A percentile compares a stretch with the other conserved stretches of the same genome.
Conservation (phyloP, 2,329 filamentous ascomycete species). For the Bipolaris sorokiniana region DNA sequence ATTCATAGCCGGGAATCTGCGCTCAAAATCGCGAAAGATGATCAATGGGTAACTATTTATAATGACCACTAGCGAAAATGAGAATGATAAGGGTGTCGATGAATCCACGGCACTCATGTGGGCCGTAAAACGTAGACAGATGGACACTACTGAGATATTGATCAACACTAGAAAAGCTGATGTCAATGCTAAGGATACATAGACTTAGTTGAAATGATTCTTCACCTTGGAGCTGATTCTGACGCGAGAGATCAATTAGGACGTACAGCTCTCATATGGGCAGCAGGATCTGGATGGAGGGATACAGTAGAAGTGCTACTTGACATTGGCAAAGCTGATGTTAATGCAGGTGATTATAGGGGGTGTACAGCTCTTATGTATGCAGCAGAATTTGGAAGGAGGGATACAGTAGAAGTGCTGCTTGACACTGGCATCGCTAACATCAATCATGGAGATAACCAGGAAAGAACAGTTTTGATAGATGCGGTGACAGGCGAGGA, state of each 20-base stretch:
- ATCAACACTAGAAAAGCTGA: background rate
- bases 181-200: background rate
- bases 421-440: too few species aligned
- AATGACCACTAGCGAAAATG: background rate
- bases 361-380: background rate
- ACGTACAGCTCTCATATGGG: slow-evolving; percentile 3
- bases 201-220: background rate
- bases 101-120: background rate
- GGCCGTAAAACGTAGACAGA: background rate
- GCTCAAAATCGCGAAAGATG: background rate
- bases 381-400: too few species aligned
- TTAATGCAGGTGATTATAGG: background rate
- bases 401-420: too few species aligned
- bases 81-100: too few species aligned
- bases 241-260: background rate
- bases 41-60: background rate
- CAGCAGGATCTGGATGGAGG: background rate
- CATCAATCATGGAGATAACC: too few species aligned
- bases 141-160: background rate
- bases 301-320: slow-evolving; percentile 9
- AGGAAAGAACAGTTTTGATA: too few species aligned
- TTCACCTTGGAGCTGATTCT: background rate
- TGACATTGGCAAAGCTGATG: slow-evolving; percentile 5
- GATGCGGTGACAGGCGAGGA: too few species aligned
- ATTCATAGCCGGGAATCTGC: background rate